phyloP scores from a whole-genome alignment of 179 eudicot species.

The Spinacia oleracea region DNA sequence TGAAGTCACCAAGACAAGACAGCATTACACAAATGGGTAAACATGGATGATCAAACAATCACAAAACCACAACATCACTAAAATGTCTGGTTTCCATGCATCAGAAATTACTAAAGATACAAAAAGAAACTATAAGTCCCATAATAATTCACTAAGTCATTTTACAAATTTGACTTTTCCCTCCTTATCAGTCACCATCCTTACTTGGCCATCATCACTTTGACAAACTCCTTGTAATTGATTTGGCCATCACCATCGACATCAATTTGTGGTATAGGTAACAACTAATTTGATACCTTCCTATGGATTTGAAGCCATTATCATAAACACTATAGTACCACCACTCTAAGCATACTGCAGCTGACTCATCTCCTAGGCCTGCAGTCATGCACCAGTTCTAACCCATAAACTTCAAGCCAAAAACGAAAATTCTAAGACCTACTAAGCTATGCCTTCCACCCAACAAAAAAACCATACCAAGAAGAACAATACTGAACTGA shows the following conservation, averaged over 20 bases:
- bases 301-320: no score
- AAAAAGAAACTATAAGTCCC: slow-evolving; percentile 23
- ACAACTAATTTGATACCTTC: no score
- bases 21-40: slow-evolving; percentile 19
- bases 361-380: no score
- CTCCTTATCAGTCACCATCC: neutral
- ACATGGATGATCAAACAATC: slow-evolving; percentile 27
- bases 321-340: no score
- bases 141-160: slow-evolving; percentile 33
- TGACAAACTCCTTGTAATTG: slow-evolving; percentile 53
- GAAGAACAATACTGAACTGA: no score
- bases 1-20: slow-evolving; percentile 9
- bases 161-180: slow-evolving; percentile 18
- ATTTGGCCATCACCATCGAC: slow-evolving; percentile 59
- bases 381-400: no score
- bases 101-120: slow-evolving; percentile 6
- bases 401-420: no score
- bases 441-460: no score
- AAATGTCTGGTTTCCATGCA: slow-evolving; percentile 29
- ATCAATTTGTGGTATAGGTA: no score
- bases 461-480: no score
- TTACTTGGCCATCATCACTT: slow-evolving; percentile 56
- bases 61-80: slow-evolving; percentile 21
- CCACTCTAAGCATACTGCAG: no score
- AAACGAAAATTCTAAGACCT: no score